Percentiles rank a stretch among this genome's conserved stretches.
Evolutionary conservation across 768 basidiomycete species (phyloP).

Genomic region (Kwoniella newhampshirensis): DNA sequence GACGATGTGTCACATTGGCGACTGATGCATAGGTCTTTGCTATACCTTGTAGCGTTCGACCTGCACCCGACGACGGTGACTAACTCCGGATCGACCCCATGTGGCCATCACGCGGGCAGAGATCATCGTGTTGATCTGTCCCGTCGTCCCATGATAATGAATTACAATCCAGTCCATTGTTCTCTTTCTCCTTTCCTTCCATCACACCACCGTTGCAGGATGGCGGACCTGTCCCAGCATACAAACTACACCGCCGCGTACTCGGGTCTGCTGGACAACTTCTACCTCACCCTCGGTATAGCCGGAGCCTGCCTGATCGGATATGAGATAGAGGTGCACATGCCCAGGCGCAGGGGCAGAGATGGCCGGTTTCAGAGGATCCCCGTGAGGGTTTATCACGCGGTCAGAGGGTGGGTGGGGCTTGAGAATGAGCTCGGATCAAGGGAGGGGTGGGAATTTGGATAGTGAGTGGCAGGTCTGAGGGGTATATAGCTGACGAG

Average conservation of each 20-base stretch:
- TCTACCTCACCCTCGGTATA: constrained; percentile 48
- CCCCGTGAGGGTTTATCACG: constrained; percentile 25
- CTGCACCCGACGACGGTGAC: no score
- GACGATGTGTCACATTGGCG: no score
- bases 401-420: constrained; percentile 24
- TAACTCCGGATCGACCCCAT: no score
- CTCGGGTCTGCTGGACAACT: constrained; percentile 50
- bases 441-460: constrained; percentile 51
- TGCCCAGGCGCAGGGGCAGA: constrained; percentile 43
- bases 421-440: constrained; percentile 32
- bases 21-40: no score
- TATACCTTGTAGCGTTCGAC: no score
- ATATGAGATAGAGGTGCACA: constrained; percentile 47
- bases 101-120: no score
- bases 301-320: constrained; percentile 47
- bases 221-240: constrained; percentile 48
- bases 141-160: not conserved
- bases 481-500: not conserved
- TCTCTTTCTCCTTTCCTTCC: not conserved
- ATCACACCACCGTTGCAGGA: constrained; percentile 9
- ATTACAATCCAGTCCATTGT: not conserved
- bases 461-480: constrained; percentile 38
- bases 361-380: constrained; percentile 38
- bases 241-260: constrained; percentile 46
- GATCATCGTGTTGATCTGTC: no score